Conservation (phyloP, 2,329 filamentous ascomycete species). For the Diaporthe vaccinii region DNA sequence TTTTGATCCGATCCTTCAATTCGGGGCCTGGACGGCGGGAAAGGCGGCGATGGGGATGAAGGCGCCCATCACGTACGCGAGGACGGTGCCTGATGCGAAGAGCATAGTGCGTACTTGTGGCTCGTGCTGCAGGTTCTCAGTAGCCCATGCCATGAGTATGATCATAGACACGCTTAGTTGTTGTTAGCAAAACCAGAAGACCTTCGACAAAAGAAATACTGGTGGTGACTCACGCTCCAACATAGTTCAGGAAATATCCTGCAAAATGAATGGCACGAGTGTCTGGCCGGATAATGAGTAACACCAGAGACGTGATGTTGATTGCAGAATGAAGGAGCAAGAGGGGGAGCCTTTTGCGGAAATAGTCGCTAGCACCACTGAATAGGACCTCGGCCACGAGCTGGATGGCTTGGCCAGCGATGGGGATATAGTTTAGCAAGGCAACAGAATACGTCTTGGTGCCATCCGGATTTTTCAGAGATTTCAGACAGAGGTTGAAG, state of each 20-base stretch:
- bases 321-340: slow-evolving; percentile 33
- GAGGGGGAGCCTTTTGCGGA: slow-evolving; percentile 22
- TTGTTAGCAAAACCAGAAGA: background rate
- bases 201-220: too few relatives aligned
- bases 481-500: slow-evolving; percentile 38
- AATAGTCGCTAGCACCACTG: slow-evolving; percentile 33
- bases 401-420: slow-evolving; percentile 32
- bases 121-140: slow-evolving; percentile 30
- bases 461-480: slow-evolving; percentile 30
- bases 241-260: slow-evolving; percentile 33
- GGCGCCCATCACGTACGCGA: slow-evolving; percentile 31
- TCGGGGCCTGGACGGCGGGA: slow-evolving; percentile 20
- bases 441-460: slow-evolving; percentile 27
- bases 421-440: slow-evolving; percentile 37
- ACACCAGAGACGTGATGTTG: slow-evolving; percentile 28
- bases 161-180: slow-evolving; percentile 20
- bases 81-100: slow-evolving; percentile 33
- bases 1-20: slow-evolving; percentile 32
- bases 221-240: slow-evolving; percentile 3
- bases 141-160: slow-evolving; percentile 30
- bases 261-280: slow-evolving; percentile 23
- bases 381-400: slow-evolving; percentile 31
- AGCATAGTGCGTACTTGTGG: slow-evolving; percentile 33
- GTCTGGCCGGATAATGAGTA: slow-evolving; percentile 25
- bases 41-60: slow-evolving; percentile 34